Evolutionary conservation across 2,329 filamentous ascomycete genomes (phyloP).

Genomic region (Clonostachys rosea): DNA sequence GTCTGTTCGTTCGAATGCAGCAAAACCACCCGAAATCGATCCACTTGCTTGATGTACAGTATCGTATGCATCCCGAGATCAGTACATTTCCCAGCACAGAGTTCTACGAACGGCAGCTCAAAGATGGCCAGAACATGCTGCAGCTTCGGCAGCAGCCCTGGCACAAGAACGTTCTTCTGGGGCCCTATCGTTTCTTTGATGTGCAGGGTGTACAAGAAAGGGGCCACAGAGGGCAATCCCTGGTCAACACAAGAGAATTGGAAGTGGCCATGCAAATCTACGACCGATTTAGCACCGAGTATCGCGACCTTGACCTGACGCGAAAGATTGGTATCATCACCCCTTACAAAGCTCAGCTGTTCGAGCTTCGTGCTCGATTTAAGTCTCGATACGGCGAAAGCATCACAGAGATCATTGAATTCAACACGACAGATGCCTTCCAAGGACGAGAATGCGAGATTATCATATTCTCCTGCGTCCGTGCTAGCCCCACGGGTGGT

Average conservation of each 20-base stretch:
- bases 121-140: constrained; percentile 83
- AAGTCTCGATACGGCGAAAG: constrained; percentile 64
- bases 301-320: constrained; percentile 61
- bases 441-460: constrained; percentile 95
- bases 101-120: constrained; percentile 85
- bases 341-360: constrained; percentile 91
- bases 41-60: constrained; percentile 94
- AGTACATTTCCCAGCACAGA: constrained; percentile 83
- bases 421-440: constrained; percentile 98
- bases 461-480: constrained; percentile 98
- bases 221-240: constrained; percentile 79
- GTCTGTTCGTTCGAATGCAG: constrained; percentile 97
- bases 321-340: constrained; percentile 96
- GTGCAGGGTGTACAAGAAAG: constrained; percentile 82
- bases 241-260: constrained; percentile 85
- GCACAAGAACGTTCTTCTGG: constrained; percentile 78
- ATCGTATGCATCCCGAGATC: constrained; percentile 98
- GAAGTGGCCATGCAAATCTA: constrained; percentile 84
- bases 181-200: constrained; percentile 96
- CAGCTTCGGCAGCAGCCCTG: constrained; percentile 72
- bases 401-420: constrained; percentile 80
- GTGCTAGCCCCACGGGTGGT: constrained; percentile 85
- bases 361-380: constrained; percentile 74
- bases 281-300: constrained; percentile 72
- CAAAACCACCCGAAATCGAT: constrained; percentile 83